Evolutionary conservation across 1,284 basidiomycete genomes (phyloP), one percentile per base, ranked within the genome.

Genomic region (Cutaneotrichosporon sp.): DNA sequence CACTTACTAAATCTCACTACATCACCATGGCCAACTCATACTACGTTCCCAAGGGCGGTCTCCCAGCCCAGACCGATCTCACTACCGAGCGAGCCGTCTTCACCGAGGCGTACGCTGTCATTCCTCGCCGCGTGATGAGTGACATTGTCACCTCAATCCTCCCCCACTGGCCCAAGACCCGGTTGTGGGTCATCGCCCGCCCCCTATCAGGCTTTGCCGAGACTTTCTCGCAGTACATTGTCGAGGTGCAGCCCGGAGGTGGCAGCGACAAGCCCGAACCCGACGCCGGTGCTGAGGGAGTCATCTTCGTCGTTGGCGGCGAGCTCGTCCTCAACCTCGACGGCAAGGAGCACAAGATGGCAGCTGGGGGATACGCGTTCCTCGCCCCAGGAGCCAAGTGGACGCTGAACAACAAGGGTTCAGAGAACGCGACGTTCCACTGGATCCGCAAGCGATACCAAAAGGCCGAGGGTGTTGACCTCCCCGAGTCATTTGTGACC

Each of bases 131-230:
- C 18, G 42, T 46, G 16, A 46, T 46, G 42, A 46, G 42, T 18
- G 42, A 46, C 18, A 46, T 46, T 46, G 42, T 46, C 42, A 46
- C 42, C 42, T 46, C 42, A 7, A 7, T 46, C 42, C 42, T 46
- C 42, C 42, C 42, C 42, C 42, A 46, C 42, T 46, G 42, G 42
- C 18, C 42, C 42, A 46, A 46, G 42, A 46, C 42, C 18, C 16
- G 42, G 42, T n/a, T 46, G 42, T 46, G 42, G 42, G 42, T 46
- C 42, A 46, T 46, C 9, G 42, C 42, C 42, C 42, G 42, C 42
- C 42, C 42, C 18, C 42, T 46, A 2, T 46, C 42, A 0, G 42
- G 42, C 42, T 46, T 46, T 9, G 42, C 42, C 16, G 42, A 46
- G 42, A 46, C 42, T 5, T 46, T 46, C 42, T 46, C 42, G 18